Evolutionary conservation across 169 alveolate genomes (phyloP), one percentile per base, ranked within the genome.

Genomic region (Plasmodium malariae): DNA sequence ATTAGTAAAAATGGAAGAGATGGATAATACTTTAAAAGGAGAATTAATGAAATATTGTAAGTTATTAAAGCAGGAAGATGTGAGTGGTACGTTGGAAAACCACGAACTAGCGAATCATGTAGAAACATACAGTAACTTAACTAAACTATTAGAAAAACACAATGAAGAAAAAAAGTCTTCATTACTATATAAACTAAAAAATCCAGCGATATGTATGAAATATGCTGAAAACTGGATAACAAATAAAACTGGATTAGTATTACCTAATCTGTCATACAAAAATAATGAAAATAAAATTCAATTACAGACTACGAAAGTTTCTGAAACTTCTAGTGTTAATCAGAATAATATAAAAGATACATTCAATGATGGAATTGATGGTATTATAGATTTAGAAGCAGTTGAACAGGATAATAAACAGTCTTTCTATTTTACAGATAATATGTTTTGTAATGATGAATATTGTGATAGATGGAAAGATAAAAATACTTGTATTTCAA

Each of bases 161-260:
- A n/a, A 12, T n/a, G 74, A 63, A 26, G 45, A 28, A 17, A 26
- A 63, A 12, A 14, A 28, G 17, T 11, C 11, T 26, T 11, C 19
- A 3, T 17, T 30, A 17, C 14, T 12, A 63, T 11, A 26, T 36
- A 63, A 30, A 30, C 24, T 63, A 26, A 26, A 19, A 14, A 63
- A 63, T 30, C 24, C 55, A 12, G 74, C 74, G 14, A 24, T 63
- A 63, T 63, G 74, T 63, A 4, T 63, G 5, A 36, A 63, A 63
- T 12, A 63, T 63, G 74, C 19, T 12, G 51, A 63, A 24, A 51
- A 63, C 1, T 63, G 51, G 43, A 26, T 36, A 14, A 17, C 11
- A 4, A 63, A 63, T n/a, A 63, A 26, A 34, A 26, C 17, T 24
- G 74, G 74, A 2, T 63, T 63, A n/a, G 51, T 21, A 26, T 36